Conservation (phyloP, 805 yeast species). For the Lipomyces orientalis region DNA sequence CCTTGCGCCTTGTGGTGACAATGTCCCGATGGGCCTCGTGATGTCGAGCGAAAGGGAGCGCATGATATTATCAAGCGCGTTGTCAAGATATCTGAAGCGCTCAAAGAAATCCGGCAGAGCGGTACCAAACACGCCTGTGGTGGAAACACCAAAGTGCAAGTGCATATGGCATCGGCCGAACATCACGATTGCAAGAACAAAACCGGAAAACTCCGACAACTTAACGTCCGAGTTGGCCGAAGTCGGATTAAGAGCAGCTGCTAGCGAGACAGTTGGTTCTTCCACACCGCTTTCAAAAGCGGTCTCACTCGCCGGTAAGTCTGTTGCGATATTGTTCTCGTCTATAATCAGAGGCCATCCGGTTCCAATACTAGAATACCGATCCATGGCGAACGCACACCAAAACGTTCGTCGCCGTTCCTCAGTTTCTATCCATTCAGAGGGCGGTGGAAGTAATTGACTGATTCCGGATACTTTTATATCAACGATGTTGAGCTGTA, state of each 20-base stretch:
- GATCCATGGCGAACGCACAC: conserved; percentile 39
- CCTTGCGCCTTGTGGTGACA: conserved; percentile 14
- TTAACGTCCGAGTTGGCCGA: neutral
- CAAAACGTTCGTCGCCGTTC: conserved; percentile 45
- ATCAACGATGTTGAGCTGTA: conserved; percentile 40
- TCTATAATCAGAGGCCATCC: conserved; percentile 40
- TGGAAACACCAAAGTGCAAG: conserved; percentile 22
- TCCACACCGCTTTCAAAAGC: conserved; percentile 20
- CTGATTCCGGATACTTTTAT: conserved; percentile 4
- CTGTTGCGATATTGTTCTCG: conserved; percentile 35
- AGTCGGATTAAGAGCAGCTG: conserved; percentile 9
- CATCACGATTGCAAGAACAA: conserved; percentile 10
- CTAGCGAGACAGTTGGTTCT: conserved; percentile 11
- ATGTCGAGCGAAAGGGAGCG: conserved; percentile 13
- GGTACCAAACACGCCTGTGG: conserved; percentile 8
- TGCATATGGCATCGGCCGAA: conserved; percentile 24
- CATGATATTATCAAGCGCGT: conserved; percentile 9
- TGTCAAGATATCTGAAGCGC: conserved; percentile 15
- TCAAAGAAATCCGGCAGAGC: conserved; percentile 18
- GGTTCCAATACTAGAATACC: conserved; percentile 41
- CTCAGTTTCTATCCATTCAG: conserved; percentile 37
- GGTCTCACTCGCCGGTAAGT: conserved; percentile 42
- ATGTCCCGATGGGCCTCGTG: conserved; percentile 13
- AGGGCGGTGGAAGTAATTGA: conserved; percentile 27
- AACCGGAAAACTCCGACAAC: conserved; percentile 20